Conservation (phyloP, 495 filamentous ascomycete species). For the Trichocladium antarcticum region DNA sequence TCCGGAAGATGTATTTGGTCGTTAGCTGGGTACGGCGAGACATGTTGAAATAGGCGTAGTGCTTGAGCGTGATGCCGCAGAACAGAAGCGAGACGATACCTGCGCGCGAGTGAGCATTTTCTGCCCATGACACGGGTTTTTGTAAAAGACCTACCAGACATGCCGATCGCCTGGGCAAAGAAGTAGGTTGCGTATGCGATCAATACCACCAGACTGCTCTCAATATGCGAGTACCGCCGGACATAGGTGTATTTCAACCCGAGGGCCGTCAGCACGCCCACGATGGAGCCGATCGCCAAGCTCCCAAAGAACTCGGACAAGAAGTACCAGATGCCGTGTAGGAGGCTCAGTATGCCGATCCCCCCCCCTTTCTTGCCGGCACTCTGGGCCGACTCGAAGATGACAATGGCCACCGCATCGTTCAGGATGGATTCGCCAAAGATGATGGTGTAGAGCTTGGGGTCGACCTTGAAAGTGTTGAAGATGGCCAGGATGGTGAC, state of each 20-base stretch:
- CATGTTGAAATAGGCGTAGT: slow-evolving; percentile 99
- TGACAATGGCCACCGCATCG: slow-evolving; percentile 94
- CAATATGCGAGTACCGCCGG: slow-evolving; percentile 84
- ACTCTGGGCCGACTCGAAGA: slow-evolving; percentile 93
- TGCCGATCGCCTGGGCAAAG: slow-evolving; percentile 84
- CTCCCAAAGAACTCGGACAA: slow-evolving; percentile 92
- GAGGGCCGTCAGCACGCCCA: slow-evolving; percentile 78
- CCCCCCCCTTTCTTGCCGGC: slow-evolving; percentile 53
- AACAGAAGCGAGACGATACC: slow-evolving; percentile 95
- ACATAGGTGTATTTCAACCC: slow-evolving; percentile 88
- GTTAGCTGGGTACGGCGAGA: slow-evolving; percentile 93
- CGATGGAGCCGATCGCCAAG: slow-evolving; percentile 72
- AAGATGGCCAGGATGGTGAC: slow-evolving; percentile 97
- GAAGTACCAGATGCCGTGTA: slow-evolving; percentile 90
- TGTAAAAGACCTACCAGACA: slow-evolving; percentile 58
- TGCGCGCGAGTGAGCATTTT: slow-evolving; percentile 29
- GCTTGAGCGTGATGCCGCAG: slow-evolving; percentile 95
- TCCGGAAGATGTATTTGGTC: slow-evolving; percentile 94
- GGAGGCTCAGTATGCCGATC: slow-evolving; percentile 62
- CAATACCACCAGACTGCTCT: slow-evolving; percentile 86
- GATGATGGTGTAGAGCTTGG: slow-evolving; percentile 94
- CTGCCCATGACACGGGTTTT: not conserved
- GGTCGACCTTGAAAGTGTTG: slow-evolving; percentile 97
- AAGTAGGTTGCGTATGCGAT: slow-evolving; percentile 96
- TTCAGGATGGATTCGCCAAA: slow-evolving; percentile 98